Evolutionary conservation across 2,329 filamentous ascomycete species (phyloP), one percentile per base, ranked within the genome.

Genomic region (Penicillium frequentans): DNA sequence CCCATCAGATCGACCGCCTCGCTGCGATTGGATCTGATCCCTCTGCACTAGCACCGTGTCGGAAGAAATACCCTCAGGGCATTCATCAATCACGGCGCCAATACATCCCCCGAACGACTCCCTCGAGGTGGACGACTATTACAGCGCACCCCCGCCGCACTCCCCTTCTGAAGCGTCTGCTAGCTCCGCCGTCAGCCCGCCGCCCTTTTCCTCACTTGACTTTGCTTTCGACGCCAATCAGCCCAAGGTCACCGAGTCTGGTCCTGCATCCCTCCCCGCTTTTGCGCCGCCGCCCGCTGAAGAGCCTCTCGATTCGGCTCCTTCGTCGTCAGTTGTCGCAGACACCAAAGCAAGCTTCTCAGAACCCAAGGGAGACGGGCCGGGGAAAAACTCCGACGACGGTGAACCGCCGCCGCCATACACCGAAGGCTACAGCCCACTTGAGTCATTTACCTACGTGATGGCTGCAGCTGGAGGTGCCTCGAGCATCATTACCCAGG

Each of bases 401-500:
- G 85, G 86, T 77, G 95, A 98, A 80, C 93, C 93, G 57, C 95
- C 95, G 59, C 95, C 95, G 57, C 93, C 95, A 56, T 99, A 99
- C 76, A 92, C 90, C 66, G 93, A 98, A 71, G 93, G 93, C 69
- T 89, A 87, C 60, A 97, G 91, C 80, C 95, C 95, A 61, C 86
- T 99, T 74, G 85, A 90, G 59, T 91, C 91, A 56, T 99, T 99
- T 73, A 88, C 90, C 68, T 99, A 96, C 85, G 86, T 96, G 75
- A 99, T 99, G 95, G 93, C 95, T 79, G 90, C 92, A 75, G 93
- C 93, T 79, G 93, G 93, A 83, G 93, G 93, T 80, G 90, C 93
- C 68, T 89, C 93, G 81, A 98, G 95, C 85, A 96, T 99, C 74
- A 96, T 99, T 80, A 99, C 95, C 78, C 95, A 99, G 81, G 95